Percentiles rank a stretch among this genome's conserved stretches.
These are phyloP conservation scores for Dendrostoma leiphaemia DNA, from an alignment of 2,329 filamentous ascomycete genomes.

Conservation along the genomic window DNA sequence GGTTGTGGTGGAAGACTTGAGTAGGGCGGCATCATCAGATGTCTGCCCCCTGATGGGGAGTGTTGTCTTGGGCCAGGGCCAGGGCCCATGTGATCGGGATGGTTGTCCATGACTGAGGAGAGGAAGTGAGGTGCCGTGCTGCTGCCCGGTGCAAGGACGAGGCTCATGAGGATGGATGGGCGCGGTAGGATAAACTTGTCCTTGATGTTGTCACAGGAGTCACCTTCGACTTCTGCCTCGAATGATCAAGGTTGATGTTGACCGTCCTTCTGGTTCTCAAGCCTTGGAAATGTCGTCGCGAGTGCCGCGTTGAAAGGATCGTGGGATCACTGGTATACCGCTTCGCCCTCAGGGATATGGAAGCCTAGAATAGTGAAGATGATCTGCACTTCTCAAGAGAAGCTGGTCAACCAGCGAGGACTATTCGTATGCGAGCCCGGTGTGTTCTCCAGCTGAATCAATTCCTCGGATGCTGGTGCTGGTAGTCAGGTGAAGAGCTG, in stretches of 20 bases:
- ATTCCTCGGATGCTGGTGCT: not conserved
- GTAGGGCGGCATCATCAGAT: constrained; percentile 19
- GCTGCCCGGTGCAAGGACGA: constrained; percentile 1
- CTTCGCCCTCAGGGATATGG: not conserved
- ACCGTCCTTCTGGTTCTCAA: too few relatives aligned
- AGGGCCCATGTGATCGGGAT: constrained; percentile 18
- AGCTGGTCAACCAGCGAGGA: not conserved
- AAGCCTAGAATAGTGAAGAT: not conserved
- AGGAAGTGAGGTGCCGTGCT: not conserved
- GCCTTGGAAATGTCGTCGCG: too few relatives aligned
- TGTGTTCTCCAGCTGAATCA: not conserved
- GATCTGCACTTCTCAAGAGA: not conserved
- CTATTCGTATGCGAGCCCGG: not conserved
- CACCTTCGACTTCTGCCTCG: too few relatives aligned
- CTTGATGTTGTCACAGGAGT: too few relatives aligned
- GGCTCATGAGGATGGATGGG: not conserved
- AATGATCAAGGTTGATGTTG: too few relatives aligned
- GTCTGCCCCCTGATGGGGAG: constrained; percentile 11
- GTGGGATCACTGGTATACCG: not conserved
- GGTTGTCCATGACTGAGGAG: constrained; percentile 16
- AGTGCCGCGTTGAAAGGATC: not conserved
- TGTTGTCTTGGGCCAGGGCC: constrained; percentile 10
- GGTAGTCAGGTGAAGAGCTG: not conserved
- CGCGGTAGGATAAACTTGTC: too few relatives aligned
- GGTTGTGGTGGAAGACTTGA: constrained; percentile 47